Base-by-base conservation (phyloP, 495 filamentous ascomycete species). In the Cudoniella acicularis region DNA sequence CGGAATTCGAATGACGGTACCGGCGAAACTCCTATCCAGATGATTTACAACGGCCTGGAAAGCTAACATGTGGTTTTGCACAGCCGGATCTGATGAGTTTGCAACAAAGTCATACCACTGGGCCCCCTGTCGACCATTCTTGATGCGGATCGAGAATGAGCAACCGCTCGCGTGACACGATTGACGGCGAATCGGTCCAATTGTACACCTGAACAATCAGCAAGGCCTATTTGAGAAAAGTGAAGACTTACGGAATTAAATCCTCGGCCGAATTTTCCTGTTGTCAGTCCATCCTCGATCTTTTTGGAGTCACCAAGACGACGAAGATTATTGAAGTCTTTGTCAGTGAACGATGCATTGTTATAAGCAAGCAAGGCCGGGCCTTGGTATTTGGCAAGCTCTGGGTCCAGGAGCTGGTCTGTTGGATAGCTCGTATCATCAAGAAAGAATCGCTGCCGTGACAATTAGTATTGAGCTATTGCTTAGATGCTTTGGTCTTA, bases 1-100 rank as follows among this genome's bases (percentile, higher is more conserved):
- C 11, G 75, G 75, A n/a, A 77, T 67, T n/a, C 75, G 72, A 24
- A 77, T 74, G 4, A 76, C 69, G 9, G 75, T 77, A 10, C 72
- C 72, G 23, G 69, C 54, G n/a, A 70, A 61, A 2, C 16, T 24
- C 11, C 54, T 36, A 16, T 57, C 43, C 6, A 54, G 46, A 24
- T 69, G 43, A 9, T 58, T 20, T 24, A 66, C 41, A 42, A 73
- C 52, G 21, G 57, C 59, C 17, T 52, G 49, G 42, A 75, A 77
- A 9, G 67, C 64, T 18, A 58, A 53, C 46, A 77, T 49, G n/a
- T 76, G 73, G 25, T 70, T 75, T 23, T 61, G 60, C 47, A 77
- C 74, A 43, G 67, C 69, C 9, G 25, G 40, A 13, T 62, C 61
- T 0, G 63, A 54, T n/a, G 46, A 51, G 45, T 63, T 53, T 17